Evolutionary conservation across 1,284 basidiomycete genomes (phyloP), one percentile per base, ranked within the genome.

Genomic region (Cryptococcus sp.): DNA sequence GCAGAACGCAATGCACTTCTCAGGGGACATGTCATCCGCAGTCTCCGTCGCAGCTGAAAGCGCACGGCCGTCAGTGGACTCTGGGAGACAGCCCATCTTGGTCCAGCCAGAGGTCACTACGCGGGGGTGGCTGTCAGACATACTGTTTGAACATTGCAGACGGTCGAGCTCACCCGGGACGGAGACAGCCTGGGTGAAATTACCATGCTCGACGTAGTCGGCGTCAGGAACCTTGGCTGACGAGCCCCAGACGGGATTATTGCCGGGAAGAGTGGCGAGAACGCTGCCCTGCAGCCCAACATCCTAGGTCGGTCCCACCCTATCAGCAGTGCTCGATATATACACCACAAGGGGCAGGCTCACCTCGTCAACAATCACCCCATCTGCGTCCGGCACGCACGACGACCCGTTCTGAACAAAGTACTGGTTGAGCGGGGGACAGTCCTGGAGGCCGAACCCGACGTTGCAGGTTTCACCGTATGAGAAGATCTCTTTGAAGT

Each of bases 1-100:
- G 54, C 73, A 75, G 56, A 52, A 66, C 5, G 46, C 40, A 6
- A 69, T 48, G 9, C 28, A 33, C 28, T 33, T 33, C 28, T 33
- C 28, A 33, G 28, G 28, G 28, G 28, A 33, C 28, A 33, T 33
- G 28, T 33, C 28, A 9, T 33, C 28, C 5, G 28, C 28, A 33
- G 28, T 33, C 28, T 33, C 5, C 28, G 28, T 33, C 28, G 28
- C 28, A 33, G 28, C 40, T 4, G 4, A 4, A 4, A n/a, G 7
- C 40, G 40, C 40, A 43, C 40, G 20, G 13, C 40, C 40, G n/a
- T 7, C 12, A 43, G 40, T 21, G 16, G 40, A 12, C 40, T 43
- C 40, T 4, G 40, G 5, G 20, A 43, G 40, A 43, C 40, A 43
- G n/a, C 40, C 40, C 16, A 43, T n/a, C 40, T 56, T 56, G 1